Evolutionary conservation across 768 basidiomycete species (phyloP).

Genomic region (Boletus rufocinnamomeus): DNA sequence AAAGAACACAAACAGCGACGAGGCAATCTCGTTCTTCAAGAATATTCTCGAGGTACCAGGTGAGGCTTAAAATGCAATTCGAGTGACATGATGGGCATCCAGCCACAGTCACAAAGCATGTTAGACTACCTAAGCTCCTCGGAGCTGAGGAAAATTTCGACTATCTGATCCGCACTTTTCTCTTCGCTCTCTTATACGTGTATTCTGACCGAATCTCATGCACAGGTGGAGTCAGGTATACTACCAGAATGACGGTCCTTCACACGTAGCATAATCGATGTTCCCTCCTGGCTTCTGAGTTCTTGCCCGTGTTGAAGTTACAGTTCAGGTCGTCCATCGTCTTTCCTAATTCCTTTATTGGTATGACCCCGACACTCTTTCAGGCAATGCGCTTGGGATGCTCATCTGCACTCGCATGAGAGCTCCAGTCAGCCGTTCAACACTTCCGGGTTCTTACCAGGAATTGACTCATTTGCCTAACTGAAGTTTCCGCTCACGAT

Average conservation of each 20-base stretch:
- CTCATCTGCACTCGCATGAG: background rate
- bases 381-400: background rate
- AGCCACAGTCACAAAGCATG: constrained; percentile 34
- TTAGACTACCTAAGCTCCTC: constrained; percentile 33
- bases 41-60: background rate
- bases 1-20: background rate
- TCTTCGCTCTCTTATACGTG: background rate
- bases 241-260: background rate
- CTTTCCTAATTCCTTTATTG: background rate
- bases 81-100: constrained; percentile 14
- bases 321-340: background rate
- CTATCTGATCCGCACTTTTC: background rate
- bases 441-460: no score
- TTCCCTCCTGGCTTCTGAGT: background rate
- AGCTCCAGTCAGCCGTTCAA: no score
- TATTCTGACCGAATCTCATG: constrained; percentile 2
- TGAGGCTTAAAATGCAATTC: background rate
- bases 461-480: background rate
- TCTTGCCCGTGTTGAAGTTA: background rate
- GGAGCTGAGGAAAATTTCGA: constrained; percentile 28
- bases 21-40: background rate
- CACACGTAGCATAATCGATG: background rate
- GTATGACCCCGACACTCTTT: background rate
- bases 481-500: background rate
- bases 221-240: background rate